A percentile compares a stretch with the other conserved stretches of the same genome.
phyloP scores from a whole-genome alignment of 176 grass and related monocot species.

The Oryza brachyantha region DNA sequence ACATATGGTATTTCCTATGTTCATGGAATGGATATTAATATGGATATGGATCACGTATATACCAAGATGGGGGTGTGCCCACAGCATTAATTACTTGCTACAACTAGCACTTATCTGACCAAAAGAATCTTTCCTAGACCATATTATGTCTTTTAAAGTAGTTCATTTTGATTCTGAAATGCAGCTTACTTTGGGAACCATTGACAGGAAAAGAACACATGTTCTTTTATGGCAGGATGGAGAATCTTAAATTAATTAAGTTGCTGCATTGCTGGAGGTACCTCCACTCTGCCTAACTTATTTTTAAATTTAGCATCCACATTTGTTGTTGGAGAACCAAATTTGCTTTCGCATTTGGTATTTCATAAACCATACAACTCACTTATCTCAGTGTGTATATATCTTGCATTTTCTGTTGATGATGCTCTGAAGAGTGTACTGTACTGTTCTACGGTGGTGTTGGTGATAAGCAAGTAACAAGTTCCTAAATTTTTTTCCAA shows the following conservation, averaged over 20 bases:
- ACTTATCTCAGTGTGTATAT: constrained; percentile 6
- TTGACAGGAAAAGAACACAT: constrained; percentile 82
- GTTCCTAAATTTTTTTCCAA: too few relatives aligned
- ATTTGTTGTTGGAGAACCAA: constrained; percentile 13
- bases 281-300: neutral
- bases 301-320: constrained; percentile 7
- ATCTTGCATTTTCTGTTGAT: constrained; percentile 42
- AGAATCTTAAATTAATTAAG: constrained; percentile 86
- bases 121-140: neutral
- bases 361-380: constrained; percentile 8
- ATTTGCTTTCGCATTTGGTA: neutral
- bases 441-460: constrained; percentile 47
- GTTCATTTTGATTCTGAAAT: constrained; percentile 30
- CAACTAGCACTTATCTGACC: constrained; percentile 10
- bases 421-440: constrained; percentile 62
- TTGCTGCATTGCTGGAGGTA: constrained; percentile 53
- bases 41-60: constrained; percentile 73
- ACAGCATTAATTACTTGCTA: constrained; percentile 66
- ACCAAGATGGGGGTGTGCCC: constrained; percentile 92
- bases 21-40: constrained; percentile 85
- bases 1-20: constrained; percentile 80
- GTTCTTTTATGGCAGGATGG: constrained; percentile 81
- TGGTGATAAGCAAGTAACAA: constrained; percentile 74
- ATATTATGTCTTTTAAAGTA: constrained; percentile 5
- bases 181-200: constrained; percentile 96